Evolutionary conservation across 1,284 basidiomycete genomes (phyloP).

Genomic region (Leccinum griseonigrum): DNA sequence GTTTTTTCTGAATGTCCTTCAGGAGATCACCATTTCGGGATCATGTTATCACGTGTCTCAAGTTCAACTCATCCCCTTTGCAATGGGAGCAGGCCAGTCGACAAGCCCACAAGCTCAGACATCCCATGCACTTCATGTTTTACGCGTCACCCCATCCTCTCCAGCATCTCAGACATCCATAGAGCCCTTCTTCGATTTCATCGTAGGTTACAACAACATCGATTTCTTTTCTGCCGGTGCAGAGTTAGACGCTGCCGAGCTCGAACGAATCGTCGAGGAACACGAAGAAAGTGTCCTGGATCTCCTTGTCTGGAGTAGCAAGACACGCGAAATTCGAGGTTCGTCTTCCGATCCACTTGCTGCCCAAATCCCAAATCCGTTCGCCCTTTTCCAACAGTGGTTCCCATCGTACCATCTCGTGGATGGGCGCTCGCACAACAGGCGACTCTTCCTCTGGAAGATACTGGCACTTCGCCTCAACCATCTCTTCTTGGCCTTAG

Average conservation of each 20-base stretch:
- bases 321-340: constrained; percentile 83
- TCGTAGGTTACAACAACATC: constrained; percentile 82
- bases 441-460: constrained; percentile 33
- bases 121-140: constrained; percentile 74
- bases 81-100: constrained; percentile 76
- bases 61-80: neutral
- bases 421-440: constrained; percentile 66
- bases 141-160: constrained; percentile 84
- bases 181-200: constrained; percentile 97
- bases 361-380: neutral
- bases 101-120: constrained; percentile 50
- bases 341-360: constrained; percentile 27
- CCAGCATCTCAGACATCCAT: constrained; percentile 84
- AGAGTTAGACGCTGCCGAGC: constrained; percentile 67
- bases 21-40: constrained; percentile 18
- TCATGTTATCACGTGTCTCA: neutral
- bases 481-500: constrained; percentile 89
- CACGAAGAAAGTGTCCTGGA: constrained; percentile 82
- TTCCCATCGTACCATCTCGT: constrained; percentile 82
- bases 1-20: neutral
- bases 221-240: constrained; percentile 53
- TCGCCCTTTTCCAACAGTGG: constrained; percentile 50
- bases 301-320: constrained; percentile 89
- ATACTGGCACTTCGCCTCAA: constrained; percentile 44
- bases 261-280: constrained; percentile 82